Base-by-base conservation (phyloP, 129 eudicot genomes). In the Rutidosis leptorrhynchoides region DNA sequence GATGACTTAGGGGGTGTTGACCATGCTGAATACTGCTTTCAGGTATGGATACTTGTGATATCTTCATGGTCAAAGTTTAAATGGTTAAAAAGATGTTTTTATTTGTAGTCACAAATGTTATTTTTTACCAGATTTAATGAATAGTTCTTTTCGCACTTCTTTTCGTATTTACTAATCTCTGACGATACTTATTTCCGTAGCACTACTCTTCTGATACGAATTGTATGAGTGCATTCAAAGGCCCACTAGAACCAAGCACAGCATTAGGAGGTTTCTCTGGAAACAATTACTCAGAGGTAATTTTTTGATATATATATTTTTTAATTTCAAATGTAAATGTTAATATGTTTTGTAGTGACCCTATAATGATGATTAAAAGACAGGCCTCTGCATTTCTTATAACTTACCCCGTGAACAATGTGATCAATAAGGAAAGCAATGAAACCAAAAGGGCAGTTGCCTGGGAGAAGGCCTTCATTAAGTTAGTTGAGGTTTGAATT, bases 181-280 rank as follows among this genome's bases (percentile, higher is more conserved):
- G 69, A 74, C 48, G 53, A 46, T 51, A 55, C 81, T 52, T 32
- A 67, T 71, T 66, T 11, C 71, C 69, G 17, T 58, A 94, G 99
- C 97, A 89, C 67, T 94, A 74, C 80, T 68, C 86, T 28, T 83
- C 99, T 62, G 93, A 86, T 46, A 90, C 81, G 43, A 42, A 82
- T 16, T 94, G 99, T 69, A 51, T 82, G 82, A 89, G 97, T 76
- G 99, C 95, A 40, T 94, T 94, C 65, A 84, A 86, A 83, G 99
- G 88, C n/a, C 99, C 99, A 56, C 87, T 94, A 67, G 99, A 94
- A 79, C 99, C 99, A 67, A 89, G 88, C 83, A 94, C 99, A 24
- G 84, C 97, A 1, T 74, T 94, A 62, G 99, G 99, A 71, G 99
- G 99, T 71, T 94, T 84, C 74, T 79, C 95, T 20, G 90, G 95